Conservation (phyloP, 2,329 filamentous ascomycete species). For the Mycocentrospora acerina region DNA sequence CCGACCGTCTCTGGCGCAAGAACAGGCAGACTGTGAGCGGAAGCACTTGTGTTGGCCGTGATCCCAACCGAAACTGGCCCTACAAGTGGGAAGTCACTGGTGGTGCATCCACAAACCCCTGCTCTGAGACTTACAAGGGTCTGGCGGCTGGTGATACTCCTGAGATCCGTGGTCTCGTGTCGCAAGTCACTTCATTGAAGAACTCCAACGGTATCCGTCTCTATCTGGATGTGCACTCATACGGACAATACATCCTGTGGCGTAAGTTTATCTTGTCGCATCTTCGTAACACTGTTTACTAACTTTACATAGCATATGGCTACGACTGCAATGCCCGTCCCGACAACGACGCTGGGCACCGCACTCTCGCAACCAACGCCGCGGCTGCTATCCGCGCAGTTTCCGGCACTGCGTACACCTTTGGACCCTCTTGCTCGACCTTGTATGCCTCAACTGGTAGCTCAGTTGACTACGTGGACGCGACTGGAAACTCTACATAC, state of each 20-base stretch:
- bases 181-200: slow-evolving; percentile 45
- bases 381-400: slow-evolving; percentile 57
- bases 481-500: slow-evolving; percentile 45
- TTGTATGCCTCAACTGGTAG: slow-evolving; percentile 58
- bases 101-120: slow-evolving; percentile 41
- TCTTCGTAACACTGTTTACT: slow-evolving; percentile 17
- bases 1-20: slow-evolving; percentile 44
- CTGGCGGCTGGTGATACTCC: slow-evolving; percentile 34
- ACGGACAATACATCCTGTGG: slow-evolving; percentile 26
- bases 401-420: slow-evolving; percentile 49
- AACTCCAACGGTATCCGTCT: slow-evolving; percentile 55
- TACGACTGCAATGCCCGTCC: slow-evolving; percentile 56
- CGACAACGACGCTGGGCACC: slow-evolving; percentile 52
- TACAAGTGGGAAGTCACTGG: slow-evolving; percentile 38
- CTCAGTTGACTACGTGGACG: slow-evolving; percentile 48
- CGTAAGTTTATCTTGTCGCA: slow-evolving; percentile 17
- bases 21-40: slow-evolving; percentile 38
- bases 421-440: slow-evolving; percentile 58
- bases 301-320: slow-evolving; percentile 54
- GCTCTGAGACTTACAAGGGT: slow-evolving; percentile 42
- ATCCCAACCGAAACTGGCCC: slow-evolving; percentile 45
- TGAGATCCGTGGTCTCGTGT: slow-evolving; percentile 44
- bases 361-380: slow-evolving; percentile 51
- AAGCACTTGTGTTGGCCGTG: slow-evolving; percentile 37
- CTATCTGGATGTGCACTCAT: slow-evolving; percentile 62